Evolutionary conservation across 225 moss, liverwort and hornwort species (phyloP).

Genomic region (Lunularia cruciata): DNA sequence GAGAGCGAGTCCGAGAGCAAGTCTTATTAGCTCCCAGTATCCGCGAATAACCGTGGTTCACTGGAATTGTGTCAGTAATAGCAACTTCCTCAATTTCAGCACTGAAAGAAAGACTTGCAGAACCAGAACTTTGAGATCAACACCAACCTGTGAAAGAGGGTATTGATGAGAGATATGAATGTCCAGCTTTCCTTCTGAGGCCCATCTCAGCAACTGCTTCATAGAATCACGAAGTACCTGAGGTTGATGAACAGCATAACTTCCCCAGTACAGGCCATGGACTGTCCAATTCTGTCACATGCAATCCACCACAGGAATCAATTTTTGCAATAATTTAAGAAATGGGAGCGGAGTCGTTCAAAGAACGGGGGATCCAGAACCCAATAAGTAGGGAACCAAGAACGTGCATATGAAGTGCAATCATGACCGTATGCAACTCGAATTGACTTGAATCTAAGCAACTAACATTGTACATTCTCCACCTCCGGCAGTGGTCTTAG

Average conservation of each 20-base stretch:
- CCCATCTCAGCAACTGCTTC: conserved; percentile 58
- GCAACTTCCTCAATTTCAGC: background rate
- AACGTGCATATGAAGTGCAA: background rate
- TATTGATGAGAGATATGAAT: conserved; percentile 71
- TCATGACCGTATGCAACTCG: background rate
- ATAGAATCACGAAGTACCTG: conserved; percentile 56
- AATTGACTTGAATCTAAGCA: background rate
- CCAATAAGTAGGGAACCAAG: too few relatives aligned
- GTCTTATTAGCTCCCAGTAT: background rate
- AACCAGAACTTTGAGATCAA: background rate
- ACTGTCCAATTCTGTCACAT: conserved; percentile 76
- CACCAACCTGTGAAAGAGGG: conserved; percentile 57
- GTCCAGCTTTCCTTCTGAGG: conserved; percentile 60
- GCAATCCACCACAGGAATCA: too few relatives aligned
- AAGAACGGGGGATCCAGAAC: too few relatives aligned
- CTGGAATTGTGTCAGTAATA: background rate
- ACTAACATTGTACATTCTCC: too few relatives aligned
- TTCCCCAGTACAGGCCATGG: conserved; percentile 94
- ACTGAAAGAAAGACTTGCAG: background rate
- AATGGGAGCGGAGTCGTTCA: too few relatives aligned
- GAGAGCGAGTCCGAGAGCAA: background rate
- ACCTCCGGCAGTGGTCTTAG: too few relatives aligned
- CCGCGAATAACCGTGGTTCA: background rate
- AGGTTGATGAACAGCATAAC: conserved; percentile 57
- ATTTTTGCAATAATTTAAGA: too few relatives aligned